phyloP scores from a whole-genome alignment of 345 rosid genomes.

The Populus alba region DNA sequence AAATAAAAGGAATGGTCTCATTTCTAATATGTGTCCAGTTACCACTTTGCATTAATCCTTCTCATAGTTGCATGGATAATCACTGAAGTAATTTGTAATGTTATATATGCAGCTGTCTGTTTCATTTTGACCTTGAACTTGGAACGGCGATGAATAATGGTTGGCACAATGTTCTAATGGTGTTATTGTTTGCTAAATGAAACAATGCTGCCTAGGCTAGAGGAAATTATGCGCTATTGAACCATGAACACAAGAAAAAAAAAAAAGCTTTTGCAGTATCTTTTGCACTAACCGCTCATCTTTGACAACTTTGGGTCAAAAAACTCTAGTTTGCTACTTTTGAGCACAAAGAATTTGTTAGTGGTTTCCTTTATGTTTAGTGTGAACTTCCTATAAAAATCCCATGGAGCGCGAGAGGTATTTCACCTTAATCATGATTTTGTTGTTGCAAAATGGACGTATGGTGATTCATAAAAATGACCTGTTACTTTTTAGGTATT shows the following conservation, averaged over 20 bases:
- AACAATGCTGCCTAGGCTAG: background rate
- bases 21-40: background rate
- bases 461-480: background rate
- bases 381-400: background rate
- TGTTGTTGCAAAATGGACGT: background rate
- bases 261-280: background rate
- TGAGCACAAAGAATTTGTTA: background rate
- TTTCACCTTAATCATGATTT: background rate
- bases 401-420: background rate
- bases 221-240: background rate
- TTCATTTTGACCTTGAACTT: background rate
- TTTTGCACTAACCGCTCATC: background rate
- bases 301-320: background rate
- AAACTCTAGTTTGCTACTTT: background rate
- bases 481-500: background rate
- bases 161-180: background rate
- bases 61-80: background rate
- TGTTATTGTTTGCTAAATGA: background rate
- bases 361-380: background rate
- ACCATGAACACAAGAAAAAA: background rate
- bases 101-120: background rate
- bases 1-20: background rate
- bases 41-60: background rate
- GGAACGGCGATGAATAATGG: background rate
- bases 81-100: background rate